Evolutionary conservation across 2,329 filamentous ascomycete genomes (phyloP).

Genomic region (Penicillium sp.): DNA sequence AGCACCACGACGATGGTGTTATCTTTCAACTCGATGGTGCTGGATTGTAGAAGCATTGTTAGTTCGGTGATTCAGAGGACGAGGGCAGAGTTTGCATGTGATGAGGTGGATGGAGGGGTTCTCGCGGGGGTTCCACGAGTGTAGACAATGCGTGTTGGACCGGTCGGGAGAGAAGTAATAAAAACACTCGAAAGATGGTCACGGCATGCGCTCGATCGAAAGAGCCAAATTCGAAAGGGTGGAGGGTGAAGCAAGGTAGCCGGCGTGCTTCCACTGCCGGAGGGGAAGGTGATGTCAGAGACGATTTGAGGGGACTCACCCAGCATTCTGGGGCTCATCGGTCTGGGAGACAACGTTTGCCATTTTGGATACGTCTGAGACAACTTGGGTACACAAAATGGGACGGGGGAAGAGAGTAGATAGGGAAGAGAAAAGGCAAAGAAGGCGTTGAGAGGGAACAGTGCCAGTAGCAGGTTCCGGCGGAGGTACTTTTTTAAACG

Average conservation of each 20-base stretch:
- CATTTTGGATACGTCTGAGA: constrained; percentile 35
- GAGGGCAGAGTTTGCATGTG: constrained; percentile 15
- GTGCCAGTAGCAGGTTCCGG: constrained; percentile 24
- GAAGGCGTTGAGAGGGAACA: constrained; percentile 23
- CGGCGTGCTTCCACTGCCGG: constrained; percentile 18
- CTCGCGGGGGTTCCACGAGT: constrained; percentile 9
- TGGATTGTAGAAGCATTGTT: constrained; percentile 47
- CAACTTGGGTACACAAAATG: constrained; percentile 12
- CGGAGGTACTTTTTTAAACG: constrained; percentile 34
- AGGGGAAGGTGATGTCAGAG: constrained; percentile 40
- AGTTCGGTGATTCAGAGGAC: constrained; percentile 14
- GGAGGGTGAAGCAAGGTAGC: constrained; percentile 9
- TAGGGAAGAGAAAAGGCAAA: constrained; percentile 11
- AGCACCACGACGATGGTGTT: constrained; percentile 96
- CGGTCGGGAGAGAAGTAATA: not conserved
- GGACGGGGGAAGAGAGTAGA: constrained; percentile 3
- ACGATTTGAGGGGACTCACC: constrained; percentile 42
- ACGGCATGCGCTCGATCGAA: constrained; percentile 1
- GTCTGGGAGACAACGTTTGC: constrained; percentile 49
- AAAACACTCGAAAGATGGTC: not conserved
- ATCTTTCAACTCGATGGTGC: constrained; percentile 92
- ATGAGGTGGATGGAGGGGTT: constrained; percentile 17
- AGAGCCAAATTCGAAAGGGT: constrained; percentile 3
- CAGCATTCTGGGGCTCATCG: constrained; percentile 49
- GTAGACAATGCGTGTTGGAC: not conserved